phyloP scores from a whole-genome alignment of 495 filamentous ascomycete species.

The Penicillium coffeae region DNA sequence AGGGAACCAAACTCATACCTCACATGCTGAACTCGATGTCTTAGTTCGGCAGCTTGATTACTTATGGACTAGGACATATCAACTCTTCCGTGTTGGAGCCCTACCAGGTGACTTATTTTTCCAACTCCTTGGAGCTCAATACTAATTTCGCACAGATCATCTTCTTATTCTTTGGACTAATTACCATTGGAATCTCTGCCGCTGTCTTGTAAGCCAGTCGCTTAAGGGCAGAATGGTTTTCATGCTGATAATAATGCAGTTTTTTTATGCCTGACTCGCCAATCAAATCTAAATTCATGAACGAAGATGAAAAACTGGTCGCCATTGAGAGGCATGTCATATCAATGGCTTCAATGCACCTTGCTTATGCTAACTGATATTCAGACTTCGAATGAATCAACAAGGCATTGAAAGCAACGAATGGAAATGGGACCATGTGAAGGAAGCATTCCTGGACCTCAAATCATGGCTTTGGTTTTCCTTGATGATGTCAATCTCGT shows the following conservation, averaged over 20 bases:
- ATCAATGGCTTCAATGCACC: neutral
- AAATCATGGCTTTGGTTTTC: slow-evolving; percentile 69
- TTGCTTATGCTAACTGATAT: neutral
- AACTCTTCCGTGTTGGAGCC: slow-evolving; percentile 46
- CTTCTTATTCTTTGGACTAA: slow-evolving; percentile 51
- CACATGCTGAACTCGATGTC: neutral
- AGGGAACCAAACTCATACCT: neutral
- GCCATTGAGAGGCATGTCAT: slow-evolving; percentile 50
- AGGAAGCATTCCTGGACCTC: slow-evolving; percentile 56
- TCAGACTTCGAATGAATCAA: slow-evolving; percentile 58
- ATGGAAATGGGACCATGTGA: slow-evolving; percentile 62
- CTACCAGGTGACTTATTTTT: slow-evolving; percentile 42
- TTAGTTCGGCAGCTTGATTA: slow-evolving; percentile 47
- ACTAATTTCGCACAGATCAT: slow-evolving; percentile 37
- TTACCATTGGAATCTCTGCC: slow-evolving; percentile 47
- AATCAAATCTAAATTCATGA: slow-evolving; percentile 55
- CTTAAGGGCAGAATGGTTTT: neutral
- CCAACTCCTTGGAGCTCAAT: neutral
- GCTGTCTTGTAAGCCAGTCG: slow-evolving; percentile 34
- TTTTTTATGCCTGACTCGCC: slow-evolving; percentile 59
- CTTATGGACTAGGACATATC: slow-evolving; percentile 60
- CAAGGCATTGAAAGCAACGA: slow-evolving; percentile 54
- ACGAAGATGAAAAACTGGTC: slow-evolving; percentile 54
- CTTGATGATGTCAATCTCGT: slow-evolving; percentile 51
- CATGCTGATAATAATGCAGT: slow-evolving; percentile 3